Evolutionary conservation across 1,139 yeast genomes (phyloP).

Genomic region (Blastobotrys serpentis): DNA sequence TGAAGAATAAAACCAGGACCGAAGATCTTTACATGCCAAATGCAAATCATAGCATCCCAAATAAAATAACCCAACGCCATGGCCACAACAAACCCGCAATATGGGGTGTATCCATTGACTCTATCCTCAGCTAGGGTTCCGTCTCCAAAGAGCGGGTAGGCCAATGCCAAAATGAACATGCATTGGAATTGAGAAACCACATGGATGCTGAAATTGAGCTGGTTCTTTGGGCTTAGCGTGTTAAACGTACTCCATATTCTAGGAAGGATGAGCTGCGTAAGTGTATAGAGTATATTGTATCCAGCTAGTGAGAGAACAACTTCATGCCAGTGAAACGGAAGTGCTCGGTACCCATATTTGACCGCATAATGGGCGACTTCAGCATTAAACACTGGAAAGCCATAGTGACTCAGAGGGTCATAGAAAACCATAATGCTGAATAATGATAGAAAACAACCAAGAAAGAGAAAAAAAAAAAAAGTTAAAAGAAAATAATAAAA

Average conservation of each 20-base stretch:
- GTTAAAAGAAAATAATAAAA: background rate
- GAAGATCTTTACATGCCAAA: slow-evolving; percentile 58
- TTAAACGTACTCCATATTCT: slow-evolving; percentile 51
- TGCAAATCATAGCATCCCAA: slow-evolving; percentile 83
- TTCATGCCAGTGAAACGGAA: slow-evolving; percentile 53
- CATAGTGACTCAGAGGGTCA: slow-evolving; percentile 23
- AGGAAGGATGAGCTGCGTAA: slow-evolving; percentile 50
- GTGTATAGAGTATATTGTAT: slow-evolving; percentile 47
- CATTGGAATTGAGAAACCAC: slow-evolving; percentile 86
- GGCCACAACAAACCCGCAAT: slow-evolving; percentile 67
- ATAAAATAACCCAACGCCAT: slow-evolving; percentile 81
- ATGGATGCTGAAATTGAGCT: slow-evolving; percentile 81
- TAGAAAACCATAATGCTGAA: slow-evolving; percentile 15
- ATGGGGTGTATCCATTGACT: slow-evolving; percentile 69
- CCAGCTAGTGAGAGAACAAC: slow-evolving; percentile 46
- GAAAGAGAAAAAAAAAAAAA: background rate
- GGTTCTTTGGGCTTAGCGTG: slow-evolving; percentile 46
- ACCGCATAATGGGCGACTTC: slow-evolving; percentile 19
- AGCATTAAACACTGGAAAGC: slow-evolving; percentile 18
- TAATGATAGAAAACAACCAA: background rate
- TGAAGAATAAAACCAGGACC: slow-evolving; percentile 85
- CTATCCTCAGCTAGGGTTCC: slow-evolving; percentile 48
- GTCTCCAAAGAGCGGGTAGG: slow-evolving; percentile 63
- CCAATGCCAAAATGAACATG: slow-evolving; percentile 51
- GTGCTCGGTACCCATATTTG: slow-evolving; percentile 30